Base-by-base conservation (phyloP, 2,329 filamentous ascomycete species). In the Zasmidium cellare region DNA sequence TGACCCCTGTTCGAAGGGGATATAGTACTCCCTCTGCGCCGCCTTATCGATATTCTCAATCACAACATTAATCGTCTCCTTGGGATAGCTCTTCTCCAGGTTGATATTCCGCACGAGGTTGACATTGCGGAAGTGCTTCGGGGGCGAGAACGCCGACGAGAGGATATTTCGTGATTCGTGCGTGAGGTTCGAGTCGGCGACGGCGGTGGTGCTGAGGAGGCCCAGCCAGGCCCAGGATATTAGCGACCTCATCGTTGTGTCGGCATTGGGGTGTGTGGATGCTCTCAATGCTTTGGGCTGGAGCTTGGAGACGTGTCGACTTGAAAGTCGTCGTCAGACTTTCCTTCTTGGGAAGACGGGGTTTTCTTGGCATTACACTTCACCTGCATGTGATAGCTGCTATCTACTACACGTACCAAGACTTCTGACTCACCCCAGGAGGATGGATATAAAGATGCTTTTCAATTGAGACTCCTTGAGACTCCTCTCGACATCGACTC, bases 21-120 rank as follows among this genome's bases (percentile, higher is more conserved):
- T 71, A 75, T 88, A 97, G 82, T 99, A 99, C 75, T 96, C 89
- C 73, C 86, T 85, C 73, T 97, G 92, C 18, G 92, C 84, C 65
- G 87, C 80, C 61, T 84, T 82, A 70, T 88, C 90, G 65, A 90
- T 81, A 75, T 99, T 99, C 80, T 97, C 89, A 63, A 99, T 86
- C 52, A 96, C 82, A n/a, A 96, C 88, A 77, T 97, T 97, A 81
- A 97, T 86, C 14, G 87, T 89, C 77, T 97, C 93, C 72, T 92
- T 88, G 55, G 87, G 87, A 71, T 94, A 97, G 66, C 87, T 90
- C 82, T 97, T 97, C 77, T 97, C 93, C 58, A 97, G 78, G 66
- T 96, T 96, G 71, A 96, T 88, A 64, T 89, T 87, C 69, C 94
- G 90, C 52, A 97, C 89, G 25, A 97, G 77, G 74, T 99, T 97